Evolutionary conservation across 148 eudicot genomes (phyloP).

Genomic region (Spergularia marina): DNA sequence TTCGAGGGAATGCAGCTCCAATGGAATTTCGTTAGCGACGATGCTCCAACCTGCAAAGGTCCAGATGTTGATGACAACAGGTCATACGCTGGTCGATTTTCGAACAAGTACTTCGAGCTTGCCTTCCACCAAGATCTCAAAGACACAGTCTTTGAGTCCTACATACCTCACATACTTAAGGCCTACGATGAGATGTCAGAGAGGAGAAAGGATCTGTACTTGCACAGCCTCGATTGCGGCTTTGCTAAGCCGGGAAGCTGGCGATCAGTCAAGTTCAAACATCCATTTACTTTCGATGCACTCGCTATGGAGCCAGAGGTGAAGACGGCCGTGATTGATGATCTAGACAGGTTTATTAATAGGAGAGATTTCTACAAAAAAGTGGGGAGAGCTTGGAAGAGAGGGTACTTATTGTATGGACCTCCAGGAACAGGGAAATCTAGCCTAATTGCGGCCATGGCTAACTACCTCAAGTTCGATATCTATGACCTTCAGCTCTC

Average conservation of each 20-base stretch:
- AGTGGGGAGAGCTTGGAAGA: slow-evolving; percentile 39
- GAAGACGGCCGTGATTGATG: slow-evolving; percentile 28
- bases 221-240: slow-evolving; percentile 20
- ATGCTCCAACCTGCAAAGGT: not conserved
- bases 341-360: slow-evolving; percentile 34
- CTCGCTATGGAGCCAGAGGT: slow-evolving; percentile 33
- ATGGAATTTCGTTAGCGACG: slow-evolving; percentile 21
- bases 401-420: slow-evolving; percentile 40
- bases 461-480: slow-evolving; percentile 37
- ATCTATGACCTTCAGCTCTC: slow-evolving; percentile 37
- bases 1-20: slow-evolving; percentile 21
- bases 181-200: slow-evolving; percentile 22
- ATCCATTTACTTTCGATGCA: slow-evolving; percentile 38
- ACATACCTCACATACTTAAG: slow-evolving; percentile 27
- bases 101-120: slow-evolving; percentile 23
- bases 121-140: slow-evolving; percentile 22
- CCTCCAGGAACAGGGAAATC: slow-evolving; percentile 49
- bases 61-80: slow-evolving; percentile 9
- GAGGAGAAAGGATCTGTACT: slow-evolving; percentile 21
- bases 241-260: slow-evolving; percentile 10
- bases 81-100: not conserved
- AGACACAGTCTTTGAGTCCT: slow-evolving; percentile 26
- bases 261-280: slow-evolving; percentile 33
- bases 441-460: slow-evolving; percentile 43
- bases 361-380: slow-evolving; percentile 34